Evolutionary conservation across 2,329 filamentous ascomycete genomes (phyloP).

Genomic region (Talaromyces rugulosus): DNA sequence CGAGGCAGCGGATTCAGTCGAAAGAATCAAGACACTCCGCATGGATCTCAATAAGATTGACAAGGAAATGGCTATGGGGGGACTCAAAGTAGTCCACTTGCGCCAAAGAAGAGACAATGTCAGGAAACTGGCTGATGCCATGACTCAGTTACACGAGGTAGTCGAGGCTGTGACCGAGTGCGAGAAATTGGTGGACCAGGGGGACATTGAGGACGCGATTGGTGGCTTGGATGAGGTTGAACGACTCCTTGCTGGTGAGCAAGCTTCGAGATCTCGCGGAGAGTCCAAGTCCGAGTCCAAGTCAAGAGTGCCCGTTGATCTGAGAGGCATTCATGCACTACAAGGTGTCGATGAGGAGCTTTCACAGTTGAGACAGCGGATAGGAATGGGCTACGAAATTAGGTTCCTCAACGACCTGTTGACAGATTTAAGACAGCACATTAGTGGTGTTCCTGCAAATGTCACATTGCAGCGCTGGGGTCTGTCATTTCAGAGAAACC

Average conservation of each 20-base stretch:
- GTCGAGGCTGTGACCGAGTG: slow-evolving; percentile 71
- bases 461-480: slow-evolving; percentile 85
- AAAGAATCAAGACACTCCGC: slow-evolving; percentile 75
- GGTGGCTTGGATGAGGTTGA: slow-evolving; percentile 74
- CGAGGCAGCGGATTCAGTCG: slow-evolving; percentile 86
- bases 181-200: slow-evolving; percentile 75
- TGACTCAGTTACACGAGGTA: slow-evolving; percentile 75
- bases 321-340: slow-evolving; percentile 72
- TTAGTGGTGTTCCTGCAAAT: slow-evolving; percentile 64
- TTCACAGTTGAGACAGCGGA: slow-evolving; percentile 67
- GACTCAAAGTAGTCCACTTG: slow-evolving; percentile 80
- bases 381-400: slow-evolving; percentile 81
- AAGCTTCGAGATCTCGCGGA: slow-evolving; percentile 30
- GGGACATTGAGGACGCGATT: slow-evolving; percentile 77
- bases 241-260: slow-evolving; percentile 71
- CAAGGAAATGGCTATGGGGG: slow-evolving; percentile 78
- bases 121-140: slow-evolving; percentile 73
- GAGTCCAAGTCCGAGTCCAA: slow-evolving; percentile 21
- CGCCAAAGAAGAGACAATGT: slow-evolving; percentile 79
- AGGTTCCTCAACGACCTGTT: slow-evolving; percentile 76
- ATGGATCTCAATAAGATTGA: slow-evolving; percentile 78
- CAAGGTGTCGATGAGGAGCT: slow-evolving; percentile 77
- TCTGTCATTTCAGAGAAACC: slow-evolving; percentile 66
- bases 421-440: slow-evolving; percentile 74
- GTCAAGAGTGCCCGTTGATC: slow-evolving; percentile 55